A percentile compares a stretch with the other conserved stretches of the same genome.
Conservation (phyloP, 345 rosid species). For the Arabidopsis arenosa region DNA sequence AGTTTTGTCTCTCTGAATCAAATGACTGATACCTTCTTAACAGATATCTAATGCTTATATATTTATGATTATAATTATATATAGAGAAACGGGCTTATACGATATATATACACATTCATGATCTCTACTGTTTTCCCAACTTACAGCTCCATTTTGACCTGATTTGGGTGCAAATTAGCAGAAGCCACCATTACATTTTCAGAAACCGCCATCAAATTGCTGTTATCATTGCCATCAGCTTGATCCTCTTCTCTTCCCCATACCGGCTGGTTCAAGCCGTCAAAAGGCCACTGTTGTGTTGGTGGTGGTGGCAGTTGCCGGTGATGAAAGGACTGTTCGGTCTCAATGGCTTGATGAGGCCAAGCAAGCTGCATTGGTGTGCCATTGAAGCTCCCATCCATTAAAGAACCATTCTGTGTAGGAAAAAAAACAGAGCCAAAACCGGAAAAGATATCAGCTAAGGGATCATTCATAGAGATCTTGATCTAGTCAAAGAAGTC, state of each 20-base stretch:
- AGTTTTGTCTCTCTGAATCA: conserved; percentile 41
- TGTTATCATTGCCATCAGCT: conserved; percentile 61
- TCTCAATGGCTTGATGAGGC: conserved; percentile 64
- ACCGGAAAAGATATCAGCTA: conserved; percentile 21
- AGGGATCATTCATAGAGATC: conserved; percentile 36
- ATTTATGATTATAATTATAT: conserved; percentile 26
- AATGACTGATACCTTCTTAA: conserved; percentile 34
- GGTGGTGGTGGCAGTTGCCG: conserved; percentile 72
- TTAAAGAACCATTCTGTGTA: conserved; percentile 64
- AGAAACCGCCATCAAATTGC: conserved; percentile 27
- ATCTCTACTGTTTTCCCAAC: conserved; percentile 46
- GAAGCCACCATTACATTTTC: conserved; percentile 48
- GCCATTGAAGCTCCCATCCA: conserved; percentile 65
- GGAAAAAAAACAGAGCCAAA: neutral
- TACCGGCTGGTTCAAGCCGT: conserved; percentile 61
- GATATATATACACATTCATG: conserved; percentile 39
- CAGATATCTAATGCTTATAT: conserved; percentile 35
- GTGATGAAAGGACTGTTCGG: conserved; percentile 46
- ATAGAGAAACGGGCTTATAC: conserved; percentile 33
- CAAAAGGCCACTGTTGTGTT: conserved; percentile 72
- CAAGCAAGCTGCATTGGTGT: conserved; percentile 68
- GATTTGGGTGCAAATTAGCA: conserved; percentile 67
- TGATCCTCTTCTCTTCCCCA: conserved; percentile 87
- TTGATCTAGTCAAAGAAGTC: conserved; percentile 41
- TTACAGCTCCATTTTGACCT: conserved; percentile 69